Evolutionary conservation across 1,284 basidiomycete species (phyloP), one percentile per base, ranked within the genome.

Genomic region (Meira nashicola): DNA sequence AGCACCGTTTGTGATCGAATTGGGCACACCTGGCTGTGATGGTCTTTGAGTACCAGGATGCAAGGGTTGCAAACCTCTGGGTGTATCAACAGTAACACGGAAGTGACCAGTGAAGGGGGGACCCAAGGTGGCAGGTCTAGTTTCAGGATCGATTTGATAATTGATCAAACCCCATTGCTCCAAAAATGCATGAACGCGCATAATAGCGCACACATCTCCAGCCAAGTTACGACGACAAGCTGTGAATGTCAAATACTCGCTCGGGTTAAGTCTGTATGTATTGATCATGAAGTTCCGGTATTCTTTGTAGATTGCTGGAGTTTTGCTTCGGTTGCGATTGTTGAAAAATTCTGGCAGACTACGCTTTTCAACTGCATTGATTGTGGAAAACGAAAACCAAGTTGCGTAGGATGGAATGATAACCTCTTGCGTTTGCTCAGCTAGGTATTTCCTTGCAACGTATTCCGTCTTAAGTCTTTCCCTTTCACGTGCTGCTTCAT

Each of bases 241-340:
- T 1, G 94, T 99, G 62, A 98, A 91, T 8, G 95, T 99, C 59
- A 99, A 84, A 76, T 99, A 99, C 79, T 99, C 94, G 44, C 86
- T 86, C 0, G 94, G 95, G 65, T 95, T 86, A 52, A 99, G 83
- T 46, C 94, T 84, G 81, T 97, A 98, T 2, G 94, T 94, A 82
- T 99, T 96, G 80, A 99, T 86, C 92, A 99, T 99, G 74, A 99
- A 99, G 83, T 99, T 94, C 64, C 94, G 87, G 78, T 99, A 99
- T 79, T 97, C 94, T 80, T 97, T 98, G 84, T 98, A 99, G 68
- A 97, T 91, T 33, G 89, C 85, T 0, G 94, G 94, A 0, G 93
- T 96, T 82, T 99, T 99, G 66, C 71, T 75, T 52, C 76, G 88
- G 89, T 68, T 94, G 64, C 91, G 84, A 59, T 89, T 90, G 79